Evolutionary conservation across 2,329 filamentous ascomycete species (phyloP).

Genomic region (Trichophyton equinum): DNA sequence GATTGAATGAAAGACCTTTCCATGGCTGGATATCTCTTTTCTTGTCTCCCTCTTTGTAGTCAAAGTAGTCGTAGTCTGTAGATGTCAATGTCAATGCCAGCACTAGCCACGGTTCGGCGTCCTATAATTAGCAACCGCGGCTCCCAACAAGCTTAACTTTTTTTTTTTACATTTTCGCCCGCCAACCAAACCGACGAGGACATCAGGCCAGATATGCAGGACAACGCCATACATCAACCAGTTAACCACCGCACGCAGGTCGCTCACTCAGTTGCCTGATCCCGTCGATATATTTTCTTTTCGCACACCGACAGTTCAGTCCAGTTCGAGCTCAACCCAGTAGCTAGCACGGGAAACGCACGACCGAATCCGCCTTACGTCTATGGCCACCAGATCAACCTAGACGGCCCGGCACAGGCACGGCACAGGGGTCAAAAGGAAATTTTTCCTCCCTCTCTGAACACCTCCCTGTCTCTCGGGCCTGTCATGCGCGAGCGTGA

Average conservation of each 20-base stretch:
- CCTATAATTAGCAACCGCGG: background rate
- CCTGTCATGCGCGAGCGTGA: background rate
- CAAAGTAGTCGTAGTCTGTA: too few species aligned
- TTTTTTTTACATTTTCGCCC: background rate
- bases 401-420: background rate
- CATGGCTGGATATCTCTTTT: conserved; percentile 3
- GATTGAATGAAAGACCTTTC: conserved; percentile 2
- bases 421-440: too few species aligned
- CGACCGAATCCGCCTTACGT: background rate
- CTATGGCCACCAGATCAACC: background rate
- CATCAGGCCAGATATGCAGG: background rate
- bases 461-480: background rate
- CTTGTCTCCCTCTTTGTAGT: too few species aligned
- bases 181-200: background rate
- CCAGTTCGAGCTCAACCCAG: background rate
- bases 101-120: too few species aligned
- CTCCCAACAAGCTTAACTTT: background rate
- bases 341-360: too few species aligned
- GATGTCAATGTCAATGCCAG: too few species aligned
- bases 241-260: too few species aligned
- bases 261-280: too few species aligned
- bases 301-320: conserved; percentile 1
- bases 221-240: too few species aligned
- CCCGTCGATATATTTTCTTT: background rate
- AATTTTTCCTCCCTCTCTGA: too few species aligned